Percentiles rank a stretch among this genome's conserved stretches.
phyloP scores from a whole-genome alignment of 2,329 filamentous ascomycete genomes.

The Pseudogymnoascus sp. region DNA sequence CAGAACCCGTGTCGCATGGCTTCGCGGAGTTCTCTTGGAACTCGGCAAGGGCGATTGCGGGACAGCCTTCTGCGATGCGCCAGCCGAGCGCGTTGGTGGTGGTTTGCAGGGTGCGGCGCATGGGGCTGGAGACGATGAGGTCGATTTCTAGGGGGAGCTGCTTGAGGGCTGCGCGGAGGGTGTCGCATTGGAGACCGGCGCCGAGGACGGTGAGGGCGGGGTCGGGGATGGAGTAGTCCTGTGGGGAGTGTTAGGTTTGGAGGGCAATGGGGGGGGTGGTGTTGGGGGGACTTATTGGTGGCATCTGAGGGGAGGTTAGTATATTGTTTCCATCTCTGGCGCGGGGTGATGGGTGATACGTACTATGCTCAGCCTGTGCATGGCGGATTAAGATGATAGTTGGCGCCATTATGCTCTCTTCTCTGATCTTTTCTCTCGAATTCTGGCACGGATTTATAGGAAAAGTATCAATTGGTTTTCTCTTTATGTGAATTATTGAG shows the following conservation, averaged over 20 bases:
- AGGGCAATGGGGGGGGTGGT: not conserved
- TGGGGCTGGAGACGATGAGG: conserved; percentile 28
- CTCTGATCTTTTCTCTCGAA: not conserved
- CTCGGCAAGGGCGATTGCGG: conserved; percentile 24
- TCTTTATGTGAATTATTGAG: not conserved
- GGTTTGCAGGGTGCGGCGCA: conserved; percentile 26
- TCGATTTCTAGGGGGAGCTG: conserved; percentile 25
- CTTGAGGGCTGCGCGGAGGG: conserved; percentile 20
- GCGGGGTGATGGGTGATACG: conserved; percentile 15
- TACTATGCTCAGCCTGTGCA: conserved; percentile 36
- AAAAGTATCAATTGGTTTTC: not conserved
- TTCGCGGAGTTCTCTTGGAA: conserved; percentile 28
- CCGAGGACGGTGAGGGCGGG: conserved; percentile 20
- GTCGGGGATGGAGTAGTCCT: conserved; percentile 20
- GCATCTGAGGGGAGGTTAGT: conserved; percentile 21
- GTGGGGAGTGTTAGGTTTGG: conserved; percentile 17
- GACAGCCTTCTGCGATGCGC: conserved; percentile 25
- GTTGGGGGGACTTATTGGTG: conserved; percentile 24
- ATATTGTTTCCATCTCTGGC: not conserved
- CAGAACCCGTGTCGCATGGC: conserved; percentile 26
- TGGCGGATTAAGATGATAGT: conserved; percentile 36
- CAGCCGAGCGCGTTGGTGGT: conserved; percentile 25
- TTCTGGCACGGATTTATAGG: not conserved
- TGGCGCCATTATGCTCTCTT: conserved; percentile 29
- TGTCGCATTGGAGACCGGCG: conserved; percentile 19